Conservation (phyloP, 2,329 filamentous ascomycete genomes). For the Berkeleyomyces basicola region DNA sequence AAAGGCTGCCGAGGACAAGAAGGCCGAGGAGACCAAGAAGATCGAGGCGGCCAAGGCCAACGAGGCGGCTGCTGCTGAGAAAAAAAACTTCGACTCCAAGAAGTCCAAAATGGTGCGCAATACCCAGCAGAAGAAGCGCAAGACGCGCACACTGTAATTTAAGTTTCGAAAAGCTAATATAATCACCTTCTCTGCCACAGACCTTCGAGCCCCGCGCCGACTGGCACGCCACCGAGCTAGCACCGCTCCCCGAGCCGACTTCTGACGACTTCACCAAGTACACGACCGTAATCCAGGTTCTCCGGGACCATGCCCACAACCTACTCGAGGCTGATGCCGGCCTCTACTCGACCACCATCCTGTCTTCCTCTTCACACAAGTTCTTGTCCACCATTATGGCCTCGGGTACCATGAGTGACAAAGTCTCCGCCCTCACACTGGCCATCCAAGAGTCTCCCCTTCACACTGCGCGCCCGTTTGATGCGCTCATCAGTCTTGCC, state of each 20-base stretch:
- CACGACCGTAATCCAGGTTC: constrained; percentile 27
- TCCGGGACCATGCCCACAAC: constrained; percentile 54
- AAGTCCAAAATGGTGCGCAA: constrained; percentile 23
- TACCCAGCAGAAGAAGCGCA: neutral
- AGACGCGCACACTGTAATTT: neutral
- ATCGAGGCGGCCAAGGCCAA: constrained; percentile 20
- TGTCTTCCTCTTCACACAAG: constrained; percentile 75
- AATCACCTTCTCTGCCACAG: constrained; percentile 20
- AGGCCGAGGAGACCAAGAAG: constrained; percentile 18
- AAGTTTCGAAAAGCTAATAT: constrained; percentile 21
- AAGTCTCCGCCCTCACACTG: constrained; percentile 85
- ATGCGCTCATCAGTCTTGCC: constrained; percentile 67
- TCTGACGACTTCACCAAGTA: constrained; percentile 31
- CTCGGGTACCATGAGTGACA: constrained; percentile 89
- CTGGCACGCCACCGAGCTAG: constrained; percentile 34
- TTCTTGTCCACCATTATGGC: constrained; percentile 97
- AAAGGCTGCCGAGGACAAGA: constrained; percentile 12
- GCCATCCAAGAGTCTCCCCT: constrained; percentile 91
- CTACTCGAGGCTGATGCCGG: constrained; percentile 65
- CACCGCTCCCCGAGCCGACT: constrained; percentile 26
- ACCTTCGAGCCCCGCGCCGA: constrained; percentile 40
- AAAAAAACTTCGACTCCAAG: constrained; percentile 20
- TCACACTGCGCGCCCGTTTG: constrained; percentile 79
- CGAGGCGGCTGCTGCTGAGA: constrained; percentile 19
- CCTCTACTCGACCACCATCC: constrained; percentile 55